Conservation (phyloP, 345 rosid genomes). For the Eucalyptus curtisii region DNA sequence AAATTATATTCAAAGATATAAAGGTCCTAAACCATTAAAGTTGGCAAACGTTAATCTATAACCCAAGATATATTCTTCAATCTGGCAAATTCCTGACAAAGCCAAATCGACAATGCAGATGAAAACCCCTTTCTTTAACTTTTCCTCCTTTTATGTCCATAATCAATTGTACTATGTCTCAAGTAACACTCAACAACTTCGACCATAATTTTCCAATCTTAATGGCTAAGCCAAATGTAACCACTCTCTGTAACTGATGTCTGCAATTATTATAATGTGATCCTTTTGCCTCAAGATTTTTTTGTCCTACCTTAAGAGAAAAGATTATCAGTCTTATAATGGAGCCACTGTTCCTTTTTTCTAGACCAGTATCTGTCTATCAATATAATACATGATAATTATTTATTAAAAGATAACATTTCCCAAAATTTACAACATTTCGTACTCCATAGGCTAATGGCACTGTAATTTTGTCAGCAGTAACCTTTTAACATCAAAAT, state of each 20-base stretch:
- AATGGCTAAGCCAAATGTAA: background rate
- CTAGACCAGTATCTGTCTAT: background rate
- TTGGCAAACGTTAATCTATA: background rate
- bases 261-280: background rate
- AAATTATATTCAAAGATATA: background rate
- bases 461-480: background rate
- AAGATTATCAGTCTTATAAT: background rate
- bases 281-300: background rate
- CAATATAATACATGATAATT: background rate
- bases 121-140: background rate
- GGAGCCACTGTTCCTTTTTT: background rate
- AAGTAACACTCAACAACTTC: background rate
- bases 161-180: background rate
- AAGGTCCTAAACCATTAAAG: background rate
- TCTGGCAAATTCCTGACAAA: background rate
- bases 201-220: background rate
- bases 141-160: background rate
- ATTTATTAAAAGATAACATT: background rate
- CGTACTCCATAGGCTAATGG: background rate
- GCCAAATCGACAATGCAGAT: background rate
- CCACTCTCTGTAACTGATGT: background rate
- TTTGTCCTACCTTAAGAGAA: background rate
- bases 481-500: background rate
- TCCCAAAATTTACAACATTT: background rate
- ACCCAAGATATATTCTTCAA: background rate